Base-by-base conservation (phyloP, 176 grass and related monocot species). In the Rhynchospora breviuscula region DNA sequence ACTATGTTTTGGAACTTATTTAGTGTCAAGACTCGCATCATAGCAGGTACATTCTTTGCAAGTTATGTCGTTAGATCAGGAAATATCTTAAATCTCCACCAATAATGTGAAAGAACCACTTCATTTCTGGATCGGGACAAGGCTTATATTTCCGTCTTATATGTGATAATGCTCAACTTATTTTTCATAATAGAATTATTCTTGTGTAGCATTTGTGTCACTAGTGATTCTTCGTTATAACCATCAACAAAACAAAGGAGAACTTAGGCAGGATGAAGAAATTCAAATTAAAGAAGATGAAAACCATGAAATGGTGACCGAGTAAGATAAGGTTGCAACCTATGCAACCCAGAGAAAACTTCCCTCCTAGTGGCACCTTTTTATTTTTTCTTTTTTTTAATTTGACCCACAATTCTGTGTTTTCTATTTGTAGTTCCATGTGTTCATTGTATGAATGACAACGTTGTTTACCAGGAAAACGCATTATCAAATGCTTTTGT, bases 1-100 rank as follows among this genome's bases (percentile, higher is more conserved):
- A 92, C 89, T 79, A 85, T 99, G 88, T 99, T 66, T 84, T 99
- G 96, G 96, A 99, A 95, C 85, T 84, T 99, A 70, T 81, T 93
- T 47, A 89, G 93, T 78, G 69, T 95, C 2, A 99, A 93, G 88
- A 89, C 89, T 18, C 91, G 93, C 7, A 53, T 99, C 83, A 43
- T 95, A 49, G 93, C 88, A 91, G 96, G 96, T 95, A 93, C 1
- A 0, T 81, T 2, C 45, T 43, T 61, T 56, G 79, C 18, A 33
- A 18, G 52, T 35, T 72, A 57, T 76, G n/a, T 17, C 43, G 7
- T 60, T 70, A 76, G 22, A 29, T 61, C 17, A 18, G 62, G 44
- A 74, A 33, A 59, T 17, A 67, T 46, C 21, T 2, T n/a, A 43
- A 48, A 10, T 26, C 31, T 58, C 63, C 18, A 43, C 9, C 6